Evolutionary conservation across 2,329 filamentous ascomycete genomes (phyloP), one percentile per base, ranked within the genome.

Genomic region (Cladophialophora yegresii): DNA sequence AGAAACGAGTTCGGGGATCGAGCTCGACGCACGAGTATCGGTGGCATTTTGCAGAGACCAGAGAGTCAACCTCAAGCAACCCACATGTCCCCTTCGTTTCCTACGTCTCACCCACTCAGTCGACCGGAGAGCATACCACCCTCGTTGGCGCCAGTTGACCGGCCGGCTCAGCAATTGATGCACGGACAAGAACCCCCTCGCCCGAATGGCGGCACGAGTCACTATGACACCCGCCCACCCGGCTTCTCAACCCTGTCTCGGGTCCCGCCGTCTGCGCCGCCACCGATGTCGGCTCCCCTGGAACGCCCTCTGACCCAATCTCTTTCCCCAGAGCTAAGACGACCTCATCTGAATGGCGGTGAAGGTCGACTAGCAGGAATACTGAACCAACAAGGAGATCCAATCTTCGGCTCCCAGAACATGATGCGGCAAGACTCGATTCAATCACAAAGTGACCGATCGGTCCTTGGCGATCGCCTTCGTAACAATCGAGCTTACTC

Each of bases 21-120:
- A 23, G 57, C 74, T 28, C 75, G 78, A 63, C 77, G 78, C n/a
- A 74, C 77, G 68, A 81, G 79, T 64, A 74, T 80, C 45, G 77
- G 74, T 61, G 78, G 76, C n/a, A 75, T 78, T 3, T 75, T 77
- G 36, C 75, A 77, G 63, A 75, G 79, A 53, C 76, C 78, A 7
- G 80, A 72, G 63, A 80, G 71, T 64, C 69, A 70, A 45, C 71
- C 71, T 43, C 66, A 68, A 63, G 59, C 65, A 49, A 55, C 9
- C 43, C 63, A 62, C 36, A 56, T 57, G 9, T 50, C 60, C 0
- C 49, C 63, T 8, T 49, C 58, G 10, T 68, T 66, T 26, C 58
- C 64, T 8, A 56, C 45, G 2, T 63, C 64, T 30, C 59, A 61
- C 36, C 64, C 63, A 32, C 66, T 54, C 3, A 50, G 36, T 53